Base-by-base conservation (phyloP, 495 filamentous ascomycete genomes). In the Penicillium canescens region DNA sequence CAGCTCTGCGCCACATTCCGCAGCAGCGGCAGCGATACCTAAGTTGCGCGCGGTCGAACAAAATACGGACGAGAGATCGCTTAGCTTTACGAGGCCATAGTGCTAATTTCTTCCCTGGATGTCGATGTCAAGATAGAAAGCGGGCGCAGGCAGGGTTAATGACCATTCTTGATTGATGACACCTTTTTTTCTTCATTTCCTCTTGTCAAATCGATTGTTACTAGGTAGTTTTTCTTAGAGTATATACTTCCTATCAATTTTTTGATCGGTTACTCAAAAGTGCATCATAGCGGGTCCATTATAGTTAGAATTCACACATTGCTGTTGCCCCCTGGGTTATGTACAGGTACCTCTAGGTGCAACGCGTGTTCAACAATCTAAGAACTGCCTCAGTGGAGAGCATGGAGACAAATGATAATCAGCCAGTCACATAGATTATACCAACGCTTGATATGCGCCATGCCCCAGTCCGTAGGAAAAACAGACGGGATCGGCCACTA, bases 21-120 rank as follows among this genome's bases (percentile, higher is more conserved):
- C 59, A 96, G 92, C 78, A 94, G 86, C 65, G 94, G 94, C 7
- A 97, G 89, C 21, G 94, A 98, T 62, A 89, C 87, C 62, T 97
- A 77, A 55, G 2, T 24, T 48, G 8, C 18, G 37, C 16, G 16
- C n/a, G 20, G 16, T 37, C 5, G 14, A 20, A 5, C 41, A 45
- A 42, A 46, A 44, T 40, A 13, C 37, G 36, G 39, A 23, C 23
- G 20, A 35, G 28, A 18, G 34, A 24, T 26, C 23, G 18, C 35
- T 38, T 31, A 10, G 8, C 28, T 46, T 38, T 50, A 43, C 48
- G 21, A 40, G 33, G 39, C 44, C 24, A 49, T 54, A 26, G 39
- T 23, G 13, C 43, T 34, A 13, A 35, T 38, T 42, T 42, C 35
- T 40, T 52, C n/a, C 13, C 37, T 46, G 47, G 34, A 43, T 55